Percentiles rank a stretch among this genome's conserved stretches.
These are phyloP conservation scores for Aegilops longissima DNA, from an alignment of 176 grass and related monocot species.

Conservation along the genomic window DNA sequence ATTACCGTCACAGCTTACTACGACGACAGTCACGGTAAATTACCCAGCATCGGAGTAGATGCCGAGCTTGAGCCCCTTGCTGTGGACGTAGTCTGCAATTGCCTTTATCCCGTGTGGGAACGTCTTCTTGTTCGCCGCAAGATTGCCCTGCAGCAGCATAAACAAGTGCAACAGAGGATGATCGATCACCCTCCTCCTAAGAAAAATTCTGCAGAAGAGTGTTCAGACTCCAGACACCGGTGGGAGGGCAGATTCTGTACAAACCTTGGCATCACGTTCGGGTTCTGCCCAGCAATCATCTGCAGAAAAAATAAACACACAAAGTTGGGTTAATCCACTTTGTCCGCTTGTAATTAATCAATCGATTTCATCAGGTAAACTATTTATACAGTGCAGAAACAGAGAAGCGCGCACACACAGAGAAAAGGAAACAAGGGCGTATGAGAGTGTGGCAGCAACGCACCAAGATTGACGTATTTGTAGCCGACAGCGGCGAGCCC, in stretches of 20 bases:
- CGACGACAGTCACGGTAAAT: too few species aligned
- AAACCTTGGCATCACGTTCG: constrained; percentile 59
- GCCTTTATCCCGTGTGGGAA: constrained; percentile 84
- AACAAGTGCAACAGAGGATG: not conserved
- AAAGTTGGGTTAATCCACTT: not conserved
- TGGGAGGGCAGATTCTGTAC: not conserved
- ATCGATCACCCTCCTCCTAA: not conserved
- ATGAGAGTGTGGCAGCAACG: not conserved
- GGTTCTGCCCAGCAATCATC: constrained; percentile 92
- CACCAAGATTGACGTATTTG: constrained; percentile 87
- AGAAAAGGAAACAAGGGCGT: not conserved
- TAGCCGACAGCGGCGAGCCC: constrained; percentile 80
- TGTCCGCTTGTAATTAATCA: not conserved
- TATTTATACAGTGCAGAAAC: not conserved
- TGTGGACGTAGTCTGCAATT: constrained; percentile 80
- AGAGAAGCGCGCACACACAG: not conserved
- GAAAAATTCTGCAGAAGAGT: not conserved
- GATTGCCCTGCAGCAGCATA: constrained; percentile 39
- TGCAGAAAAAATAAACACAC: not conserved
- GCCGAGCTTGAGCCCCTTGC: constrained; percentile 88
- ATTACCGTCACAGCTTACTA: not conserved
- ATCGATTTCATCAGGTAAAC: not conserved
- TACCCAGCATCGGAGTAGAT: constrained; percentile 94
- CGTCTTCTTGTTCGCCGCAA: constrained; percentile 57
- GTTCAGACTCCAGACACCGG: not conserved